Base-by-base conservation (phyloP, 139 green algal genomes). In the Picochlorum sp. region DNA sequence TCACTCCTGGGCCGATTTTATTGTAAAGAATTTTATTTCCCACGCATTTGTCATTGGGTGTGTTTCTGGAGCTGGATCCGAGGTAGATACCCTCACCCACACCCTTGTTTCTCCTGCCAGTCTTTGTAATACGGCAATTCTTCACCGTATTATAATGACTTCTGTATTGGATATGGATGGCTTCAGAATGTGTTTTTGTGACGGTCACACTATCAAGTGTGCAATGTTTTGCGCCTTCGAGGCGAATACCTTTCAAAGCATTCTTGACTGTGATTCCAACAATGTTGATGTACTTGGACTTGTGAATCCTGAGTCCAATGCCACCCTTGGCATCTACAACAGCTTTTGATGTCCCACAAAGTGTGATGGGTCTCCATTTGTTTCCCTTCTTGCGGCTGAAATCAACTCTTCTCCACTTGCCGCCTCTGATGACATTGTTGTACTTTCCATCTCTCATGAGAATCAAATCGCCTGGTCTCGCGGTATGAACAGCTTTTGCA, bases 11-110 rank as follows among this genome's bases (percentile, higher is more conserved):
- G 1, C 58, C 58, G 28, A 65, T 65, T 21, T 9, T 65, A 23
- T 65, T 65, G 28, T 65, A 65, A 51, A 65, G 41, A 30, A 65
- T 65, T 28, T 52, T 11, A 32, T 65, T 65, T 18, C 58, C 21
- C 6, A 32, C 11, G 23, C 23, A 50, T 28, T 26, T 28, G 23
- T 65, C 58, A 15, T 52, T 51, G 15, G 6, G 13, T 20, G 18
- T 52, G 47, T 54, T 54, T 20, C 28, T 26, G n/a, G 58, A 18
- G 21, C 23, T 50, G 23, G 58, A 65, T 32, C 58, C 58, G 21
- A 65, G 41, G 23, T 65, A 65, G 15, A 65, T 32, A 14, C 58
- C 58, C 28, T 65, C 58, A 15, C 58, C 58, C 13, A 45, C 23
- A 15, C 58, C 58, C 20, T 49, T 49, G 58, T 26, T 45, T 26